Evolutionary conservation across 768 basidiomycete genomes (phyloP).

Genomic region (Ephemerocybe angulata): DNA sequence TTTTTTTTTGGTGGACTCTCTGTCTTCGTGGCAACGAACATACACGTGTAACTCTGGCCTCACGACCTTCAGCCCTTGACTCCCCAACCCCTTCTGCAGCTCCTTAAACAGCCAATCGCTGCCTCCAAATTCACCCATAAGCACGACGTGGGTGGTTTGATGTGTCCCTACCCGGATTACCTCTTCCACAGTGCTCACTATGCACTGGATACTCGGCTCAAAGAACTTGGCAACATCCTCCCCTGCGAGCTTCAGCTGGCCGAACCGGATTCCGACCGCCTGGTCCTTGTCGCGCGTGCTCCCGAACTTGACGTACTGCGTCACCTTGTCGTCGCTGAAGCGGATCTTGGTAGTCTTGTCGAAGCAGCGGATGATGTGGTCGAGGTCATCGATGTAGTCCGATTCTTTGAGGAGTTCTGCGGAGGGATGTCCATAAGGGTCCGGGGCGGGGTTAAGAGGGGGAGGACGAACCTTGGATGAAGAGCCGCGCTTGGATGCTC

Average conservation of each 20-base stretch:
- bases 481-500: slow-evolving; percentile 35
- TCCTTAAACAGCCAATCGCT: slow-evolving; percentile 49
- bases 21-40: slow-evolving; percentile 16
- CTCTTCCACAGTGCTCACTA: slow-evolving; percentile 6
- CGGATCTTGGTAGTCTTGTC: slow-evolving; percentile 43
- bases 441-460: not conserved
- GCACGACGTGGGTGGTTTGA: slow-evolving; percentile 30
- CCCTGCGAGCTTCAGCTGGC: slow-evolving; percentile 38
- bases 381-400: slow-evolving; percentile 28
- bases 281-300: slow-evolving; percentile 37
- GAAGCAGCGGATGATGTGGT: slow-evolving; percentile 37
- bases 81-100: slow-evolving; percentile 36
- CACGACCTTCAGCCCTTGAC: slow-evolving; percentile 37
- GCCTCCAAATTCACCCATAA: slow-evolving; percentile 58
- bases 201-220: slow-evolving; percentile 9
- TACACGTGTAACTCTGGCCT: slow-evolving; percentile 43
- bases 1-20: too few relatives aligned
- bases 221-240: slow-evolving; percentile 12
- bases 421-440: not conserved
- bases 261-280: slow-evolving; percentile 35
- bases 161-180: slow-evolving; percentile 1
- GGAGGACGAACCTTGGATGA: slow-evolving; percentile 29
- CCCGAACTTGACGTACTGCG: slow-evolving; percentile 46
- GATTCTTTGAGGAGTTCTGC: slow-evolving; percentile 26
- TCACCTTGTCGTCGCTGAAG: slow-evolving; percentile 34